Evolutionary conservation across 2,329 filamentous ascomycete species (phyloP).

Genomic region (Venturia oleaginea): DNA sequence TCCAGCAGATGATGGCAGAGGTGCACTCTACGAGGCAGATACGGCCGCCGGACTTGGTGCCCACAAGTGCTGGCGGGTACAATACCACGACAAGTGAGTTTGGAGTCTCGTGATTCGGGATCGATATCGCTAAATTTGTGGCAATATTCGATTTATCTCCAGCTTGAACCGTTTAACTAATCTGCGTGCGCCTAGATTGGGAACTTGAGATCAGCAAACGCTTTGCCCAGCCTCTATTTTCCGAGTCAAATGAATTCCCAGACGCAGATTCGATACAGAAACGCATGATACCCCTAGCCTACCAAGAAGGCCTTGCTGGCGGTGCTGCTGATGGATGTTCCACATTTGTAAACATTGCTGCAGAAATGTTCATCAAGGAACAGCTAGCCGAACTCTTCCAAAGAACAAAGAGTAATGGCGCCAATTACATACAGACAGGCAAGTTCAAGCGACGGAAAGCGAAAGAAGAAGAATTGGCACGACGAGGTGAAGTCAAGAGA

Average conservation of each 20-base stretch:
- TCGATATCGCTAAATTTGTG: not conserved
- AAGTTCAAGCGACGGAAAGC: slow-evolving; percentile 67
- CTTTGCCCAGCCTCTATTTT: slow-evolving; percentile 52
- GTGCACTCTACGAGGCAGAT: slow-evolving; percentile 28
- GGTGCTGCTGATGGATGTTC: slow-evolving; percentile 46
- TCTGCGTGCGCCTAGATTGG: slow-evolving; percentile 38
- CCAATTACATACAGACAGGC: slow-evolving; percentile 59
- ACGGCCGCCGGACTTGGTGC: slow-evolving; percentile 51
- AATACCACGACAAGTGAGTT: slow-evolving; percentile 63
- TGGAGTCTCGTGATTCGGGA: not conserved
- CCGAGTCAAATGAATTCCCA: slow-evolving; percentile 55
- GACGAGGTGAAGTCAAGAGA: slow-evolving; percentile 51
- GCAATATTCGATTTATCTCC: too few species aligned
- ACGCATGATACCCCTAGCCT: slow-evolving; percentile 56
- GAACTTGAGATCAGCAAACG: slow-evolving; percentile 57
- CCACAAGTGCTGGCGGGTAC: slow-evolving; percentile 61
- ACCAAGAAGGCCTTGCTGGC: slow-evolving; percentile 51
- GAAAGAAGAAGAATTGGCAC: slow-evolving; percentile 63
- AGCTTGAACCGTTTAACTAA: too few species aligned
- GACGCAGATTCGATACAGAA: slow-evolving; percentile 47
- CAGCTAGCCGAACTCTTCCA: slow-evolving; percentile 46
- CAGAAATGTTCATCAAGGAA: slow-evolving; percentile 56
- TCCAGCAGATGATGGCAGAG: slow-evolving; percentile 7
- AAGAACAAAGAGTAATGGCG: slow-evolving; percentile 47
- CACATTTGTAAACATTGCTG: slow-evolving; percentile 51